Evolutionary conservation across 495 filamentous ascomycete genomes (phyloP).

Genomic region (Penicillium odoratum): DNA sequence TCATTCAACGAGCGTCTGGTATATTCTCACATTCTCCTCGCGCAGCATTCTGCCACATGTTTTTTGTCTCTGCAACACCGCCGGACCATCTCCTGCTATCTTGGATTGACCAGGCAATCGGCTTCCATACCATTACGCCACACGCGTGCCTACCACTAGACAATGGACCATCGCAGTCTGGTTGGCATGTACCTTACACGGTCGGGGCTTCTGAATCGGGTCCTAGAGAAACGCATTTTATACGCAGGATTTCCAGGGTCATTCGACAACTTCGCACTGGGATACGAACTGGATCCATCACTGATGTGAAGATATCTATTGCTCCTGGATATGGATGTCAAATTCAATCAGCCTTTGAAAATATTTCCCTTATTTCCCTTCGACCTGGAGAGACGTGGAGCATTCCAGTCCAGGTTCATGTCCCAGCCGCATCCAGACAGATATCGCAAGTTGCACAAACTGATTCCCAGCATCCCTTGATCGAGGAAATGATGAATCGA

Average conservation of each 20-base stretch:
- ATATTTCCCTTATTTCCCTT: conserved; percentile 12
- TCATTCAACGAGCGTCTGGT: conserved; percentile 13
- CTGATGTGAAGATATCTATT: conserved; percentile 17
- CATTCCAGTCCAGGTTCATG: conserved; percentile 16
- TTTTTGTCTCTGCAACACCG: conserved; percentile 20
- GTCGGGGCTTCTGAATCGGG: conserved; percentile 4
- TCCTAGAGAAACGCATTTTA: conserved; percentile 14
- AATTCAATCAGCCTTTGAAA: conserved; percentile 14
- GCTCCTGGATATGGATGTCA: conserved; percentile 13
- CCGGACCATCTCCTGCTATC: conserved; percentile 15
- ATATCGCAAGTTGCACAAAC: neutral
- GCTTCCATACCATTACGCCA: conserved; percentile 29
- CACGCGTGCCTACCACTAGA: conserved; percentile 15
- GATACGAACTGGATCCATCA: conserved; percentile 22
- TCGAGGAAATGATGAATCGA: conserved; percentile 18
- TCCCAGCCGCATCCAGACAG: conserved; percentile 12
- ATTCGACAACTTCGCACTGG: conserved; percentile 28
- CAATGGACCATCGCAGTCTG: conserved; percentile 5
- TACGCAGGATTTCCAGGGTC: conserved; percentile 19
- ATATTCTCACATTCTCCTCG: conserved; percentile 18
- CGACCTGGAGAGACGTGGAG: conserved; percentile 29
- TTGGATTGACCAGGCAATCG: conserved; percentile 23
- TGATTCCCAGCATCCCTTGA: conserved; percentile 5
- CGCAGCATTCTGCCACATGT: conserved; percentile 25
- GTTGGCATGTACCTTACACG: conserved; percentile 29